Conservation (phyloP, 75 land plant species). For the Sequoia sempervirens region DNA sequence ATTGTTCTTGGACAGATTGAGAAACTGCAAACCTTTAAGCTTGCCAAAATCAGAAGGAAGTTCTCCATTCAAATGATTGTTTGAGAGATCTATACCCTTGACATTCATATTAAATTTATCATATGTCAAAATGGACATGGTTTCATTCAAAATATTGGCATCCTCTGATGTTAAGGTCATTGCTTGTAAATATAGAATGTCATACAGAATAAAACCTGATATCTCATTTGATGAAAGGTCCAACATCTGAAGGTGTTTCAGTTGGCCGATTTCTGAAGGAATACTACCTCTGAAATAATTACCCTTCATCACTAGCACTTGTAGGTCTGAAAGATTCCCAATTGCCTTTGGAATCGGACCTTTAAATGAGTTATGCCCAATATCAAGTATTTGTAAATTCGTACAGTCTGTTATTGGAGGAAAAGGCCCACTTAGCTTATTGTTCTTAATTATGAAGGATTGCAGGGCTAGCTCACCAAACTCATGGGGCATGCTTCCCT, state of each 20-base stretch:
- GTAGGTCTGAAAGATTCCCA: not conserved
- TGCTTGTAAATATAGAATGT: not conserved
- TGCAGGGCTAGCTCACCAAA: not conserved
- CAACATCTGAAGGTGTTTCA: slow-evolving; percentile 9
- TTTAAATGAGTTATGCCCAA: not conserved
- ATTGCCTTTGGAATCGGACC: not conserved
- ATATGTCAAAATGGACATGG: too few species aligned
- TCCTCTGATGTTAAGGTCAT: not conserved
- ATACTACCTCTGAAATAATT: not conserved
- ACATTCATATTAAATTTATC: too few species aligned
- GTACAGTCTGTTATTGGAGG: not conserved
- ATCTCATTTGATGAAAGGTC: slow-evolving; percentile 63
- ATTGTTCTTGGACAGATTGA: too few species aligned
- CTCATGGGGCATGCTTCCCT: not conserved
- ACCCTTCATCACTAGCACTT: not conserved
- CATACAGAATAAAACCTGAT: slow-evolving; percentile 28
- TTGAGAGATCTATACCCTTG: too few species aligned
- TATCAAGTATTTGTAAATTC: not conserved
- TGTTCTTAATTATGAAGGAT: not conserved
- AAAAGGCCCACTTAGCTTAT: not conserved
- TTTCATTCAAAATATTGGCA: too few species aligned
- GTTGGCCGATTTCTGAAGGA: not conserved
- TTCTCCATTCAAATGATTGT: too few species aligned
- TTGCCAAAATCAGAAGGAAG: too few species aligned
- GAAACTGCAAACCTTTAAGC: too few species aligned